phyloP scores from a whole-genome alignment of 1,284 basidiomycete species.

The Trichosporon coremiiforme region DNA sequence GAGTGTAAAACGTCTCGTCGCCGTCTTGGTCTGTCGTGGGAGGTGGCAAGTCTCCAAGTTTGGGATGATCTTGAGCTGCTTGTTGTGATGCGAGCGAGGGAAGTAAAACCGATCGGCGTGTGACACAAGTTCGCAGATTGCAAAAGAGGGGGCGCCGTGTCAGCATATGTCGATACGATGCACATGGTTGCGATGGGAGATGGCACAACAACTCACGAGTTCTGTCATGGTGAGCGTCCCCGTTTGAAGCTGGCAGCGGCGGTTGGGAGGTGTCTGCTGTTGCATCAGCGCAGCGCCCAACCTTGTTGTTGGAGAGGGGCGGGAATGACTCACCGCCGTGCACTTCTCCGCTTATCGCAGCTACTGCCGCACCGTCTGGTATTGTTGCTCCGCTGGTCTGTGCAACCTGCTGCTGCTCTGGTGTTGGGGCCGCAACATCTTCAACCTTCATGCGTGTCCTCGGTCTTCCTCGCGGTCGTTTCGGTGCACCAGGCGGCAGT shows the following conservation, averaged over 20 bases:
- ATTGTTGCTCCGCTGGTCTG: background rate
- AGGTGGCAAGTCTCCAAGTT: background rate
- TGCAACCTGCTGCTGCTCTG: background rate
- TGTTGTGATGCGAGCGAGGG: background rate
- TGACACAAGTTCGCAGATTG: background rate
- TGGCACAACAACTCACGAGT: background rate
- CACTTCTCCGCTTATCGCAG: background rate
- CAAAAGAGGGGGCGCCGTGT: background rate
- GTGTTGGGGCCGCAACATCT: background rate
- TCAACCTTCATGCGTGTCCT: constrained; percentile 21
- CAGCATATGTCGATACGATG: background rate
- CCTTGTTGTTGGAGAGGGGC: background rate
- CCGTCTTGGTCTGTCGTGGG: background rate
- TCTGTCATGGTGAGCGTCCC: background rate
- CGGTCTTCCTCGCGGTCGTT: constrained; percentile 28
- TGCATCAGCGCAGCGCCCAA: constrained; percentile 1
- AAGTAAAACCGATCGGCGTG: background rate
- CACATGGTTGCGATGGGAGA: background rate
- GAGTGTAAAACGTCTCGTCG: background rate
- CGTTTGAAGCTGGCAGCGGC: background rate
- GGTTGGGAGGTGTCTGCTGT: background rate
- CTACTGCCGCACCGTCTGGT: background rate
- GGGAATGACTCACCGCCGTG: background rate
- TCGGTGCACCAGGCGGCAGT: constrained; percentile 22
- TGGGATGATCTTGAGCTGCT: background rate